A percentile compares a stretch with the other conserved stretches of the same genome.
Conservation (phyloP, 805 yeast species). For the Tetrapisispora arboricola region DNA sequence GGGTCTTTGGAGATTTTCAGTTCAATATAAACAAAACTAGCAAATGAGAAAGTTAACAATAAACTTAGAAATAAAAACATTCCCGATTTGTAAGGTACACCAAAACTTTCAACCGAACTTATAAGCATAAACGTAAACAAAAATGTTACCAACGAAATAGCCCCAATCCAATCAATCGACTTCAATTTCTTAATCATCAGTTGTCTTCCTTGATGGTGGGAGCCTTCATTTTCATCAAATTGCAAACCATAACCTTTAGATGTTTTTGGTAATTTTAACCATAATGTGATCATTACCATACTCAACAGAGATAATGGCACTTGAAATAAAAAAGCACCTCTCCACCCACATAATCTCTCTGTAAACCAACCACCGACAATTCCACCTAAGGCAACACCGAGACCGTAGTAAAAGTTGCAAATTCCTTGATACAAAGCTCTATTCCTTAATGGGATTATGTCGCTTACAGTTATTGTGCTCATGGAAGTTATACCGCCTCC, state of each 20-base stretch:
- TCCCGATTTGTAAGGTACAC: conserved; percentile 33
- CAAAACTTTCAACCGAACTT: conserved; percentile 45
- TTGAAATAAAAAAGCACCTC: conserved; percentile 47
- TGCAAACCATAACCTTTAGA: conserved; percentile 20
- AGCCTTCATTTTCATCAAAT: background rate
- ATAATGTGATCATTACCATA: conserved; percentile 35
- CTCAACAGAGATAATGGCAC: conserved; percentile 39
- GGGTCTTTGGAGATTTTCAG: conserved; percentile 41
- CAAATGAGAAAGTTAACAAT: conserved; percentile 27
- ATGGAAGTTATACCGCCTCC: conserved; percentile 59
- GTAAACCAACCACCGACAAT: conserved; percentile 41
- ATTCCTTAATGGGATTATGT: conserved; percentile 63
- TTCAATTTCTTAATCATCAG: conserved; percentile 2
- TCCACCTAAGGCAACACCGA: conserved; percentile 71
- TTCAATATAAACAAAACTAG: conserved; percentile 36
- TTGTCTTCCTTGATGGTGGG: background rate
- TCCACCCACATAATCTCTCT: conserved; percentile 43
- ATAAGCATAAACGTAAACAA: conserved; percentile 39
- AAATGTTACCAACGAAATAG: conserved; percentile 36
- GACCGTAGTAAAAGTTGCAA: conserved; percentile 63
- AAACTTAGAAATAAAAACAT: conserved; percentile 10
- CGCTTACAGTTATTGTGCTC: conserved; percentile 66
- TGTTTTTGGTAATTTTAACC: conserved; percentile 31
- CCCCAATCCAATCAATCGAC: conserved; percentile 48
- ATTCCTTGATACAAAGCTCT: conserved; percentile 80